Evolutionary conservation across 768 basidiomycete genomes (phyloP).

Genomic region (Boletus fagicola): DNA sequence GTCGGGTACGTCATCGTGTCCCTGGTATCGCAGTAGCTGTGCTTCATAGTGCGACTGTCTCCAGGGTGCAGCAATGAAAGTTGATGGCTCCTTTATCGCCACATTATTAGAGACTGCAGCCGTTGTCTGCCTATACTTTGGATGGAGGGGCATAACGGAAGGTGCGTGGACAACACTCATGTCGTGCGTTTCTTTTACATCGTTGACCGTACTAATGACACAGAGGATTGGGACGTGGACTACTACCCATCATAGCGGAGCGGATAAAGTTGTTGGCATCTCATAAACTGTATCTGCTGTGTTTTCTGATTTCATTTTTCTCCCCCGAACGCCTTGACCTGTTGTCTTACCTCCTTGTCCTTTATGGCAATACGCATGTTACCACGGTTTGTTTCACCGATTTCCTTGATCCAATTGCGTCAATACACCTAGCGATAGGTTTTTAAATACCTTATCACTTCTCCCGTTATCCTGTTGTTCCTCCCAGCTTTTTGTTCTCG

Average conservation of each 20-base stretch:
- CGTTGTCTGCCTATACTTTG: conserved; percentile 65
- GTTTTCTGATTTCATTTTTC: conserved; percentile 6
- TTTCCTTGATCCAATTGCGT: background rate
- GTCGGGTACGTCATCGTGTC: conserved; percentile 45
- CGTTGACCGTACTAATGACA: conserved; percentile 1
- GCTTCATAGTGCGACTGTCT: conserved; percentile 12
- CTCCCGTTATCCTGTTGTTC: background rate
- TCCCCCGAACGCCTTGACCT: conserved; percentile 4
- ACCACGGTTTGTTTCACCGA: background rate
- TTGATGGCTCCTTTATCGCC: conserved; percentile 87
- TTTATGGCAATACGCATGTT: conserved; percentile 9
- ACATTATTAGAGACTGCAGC: conserved; percentile 80
- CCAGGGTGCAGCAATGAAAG: conserved; percentile 59
- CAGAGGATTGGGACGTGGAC: conserved; percentile 54
- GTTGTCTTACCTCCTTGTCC: conserved; percentile 3
- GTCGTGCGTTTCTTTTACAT: background rate
- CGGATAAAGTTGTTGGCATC: background rate
- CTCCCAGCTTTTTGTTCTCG: background rate
- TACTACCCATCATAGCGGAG: conserved; percentile 41
- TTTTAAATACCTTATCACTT: conserved; percentile 2
- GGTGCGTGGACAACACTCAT: conserved; percentile 43
- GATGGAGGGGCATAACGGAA: conserved; percentile 91
- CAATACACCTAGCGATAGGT: background rate
- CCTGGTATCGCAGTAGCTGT: background rate
- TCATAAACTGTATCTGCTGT: conserved; percentile 14